Conservation (phyloP, 495 filamentous ascomycete genomes). For the Geopyxis carbonaria region DNA sequence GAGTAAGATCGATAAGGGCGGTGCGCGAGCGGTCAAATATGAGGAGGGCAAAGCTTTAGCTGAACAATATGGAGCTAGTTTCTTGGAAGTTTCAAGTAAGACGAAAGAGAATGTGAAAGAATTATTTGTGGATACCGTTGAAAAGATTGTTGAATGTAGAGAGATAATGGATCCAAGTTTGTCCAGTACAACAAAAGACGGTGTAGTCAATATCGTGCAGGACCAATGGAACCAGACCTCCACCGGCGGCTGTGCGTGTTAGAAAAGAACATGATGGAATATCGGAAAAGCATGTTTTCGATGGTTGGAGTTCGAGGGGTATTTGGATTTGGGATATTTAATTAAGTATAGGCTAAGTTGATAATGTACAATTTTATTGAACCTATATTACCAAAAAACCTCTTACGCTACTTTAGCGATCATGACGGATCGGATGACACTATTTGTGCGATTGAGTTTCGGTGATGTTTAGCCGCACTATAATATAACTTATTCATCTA, state of each 20-base stretch:
- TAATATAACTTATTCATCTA: too few relatives aligned
- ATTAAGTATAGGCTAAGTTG: too few relatives aligned
- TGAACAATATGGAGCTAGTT: slow-evolving; percentile 31
- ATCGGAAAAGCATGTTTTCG: too few relatives aligned
- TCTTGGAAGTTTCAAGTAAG: slow-evolving; percentile 41
- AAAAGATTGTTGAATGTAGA: slow-evolving; percentile 34
- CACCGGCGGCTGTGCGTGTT: slow-evolving; percentile 24
- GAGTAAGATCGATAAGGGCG: slow-evolving; percentile 36
- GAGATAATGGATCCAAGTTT: slow-evolving; percentile 26
- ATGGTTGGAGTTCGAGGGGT: too few relatives aligned
- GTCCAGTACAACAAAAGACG: slow-evolving; percentile 12
- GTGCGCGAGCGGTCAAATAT: slow-evolving; percentile 32
- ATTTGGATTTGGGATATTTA: too few relatives aligned
- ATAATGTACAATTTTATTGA: too few relatives aligned
- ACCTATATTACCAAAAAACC: too few relatives aligned
- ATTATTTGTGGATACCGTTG: slow-evolving; percentile 40
- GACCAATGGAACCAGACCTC: slow-evolving; percentile 5
- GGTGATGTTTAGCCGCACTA: too few relatives aligned
- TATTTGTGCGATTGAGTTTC: too few relatives aligned
- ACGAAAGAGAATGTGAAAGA: slow-evolving; percentile 36
- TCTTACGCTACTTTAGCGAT: too few relatives aligned
- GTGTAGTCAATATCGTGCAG: slow-evolving; percentile 9
- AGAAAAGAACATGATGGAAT: background rate
- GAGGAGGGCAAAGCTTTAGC: slow-evolving; percentile 38
- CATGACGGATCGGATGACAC: too few relatives aligned